phyloP scores from a whole-genome alignment of 441 rosid species.

The Pelargonium citronellum region DNA sequence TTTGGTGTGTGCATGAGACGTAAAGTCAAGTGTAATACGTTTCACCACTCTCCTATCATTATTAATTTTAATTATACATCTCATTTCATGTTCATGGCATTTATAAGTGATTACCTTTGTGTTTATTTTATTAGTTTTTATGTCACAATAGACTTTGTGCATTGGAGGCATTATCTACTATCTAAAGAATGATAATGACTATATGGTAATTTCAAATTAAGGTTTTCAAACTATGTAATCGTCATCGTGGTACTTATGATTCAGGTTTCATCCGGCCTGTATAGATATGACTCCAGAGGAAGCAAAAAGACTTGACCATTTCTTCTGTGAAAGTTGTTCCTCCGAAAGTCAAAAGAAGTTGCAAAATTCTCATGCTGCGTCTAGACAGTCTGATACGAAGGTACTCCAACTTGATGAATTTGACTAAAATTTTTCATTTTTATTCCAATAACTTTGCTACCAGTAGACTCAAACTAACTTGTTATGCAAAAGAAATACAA shows the following conservation, averaged over 20 bases:
- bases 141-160: background rate
- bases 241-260: background rate
- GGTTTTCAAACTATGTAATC: background rate
- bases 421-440: background rate
- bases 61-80: background rate
- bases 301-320: conserved; percentile 73
- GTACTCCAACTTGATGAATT: conserved; percentile 27
- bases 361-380: conserved; percentile 43
- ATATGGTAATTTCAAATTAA: background rate
- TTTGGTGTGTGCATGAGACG: background rate
- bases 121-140: too few relatives aligned
- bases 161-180: background rate
- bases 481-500: too few relatives aligned
- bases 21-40: background rate
- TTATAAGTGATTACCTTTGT: too few relatives aligned
- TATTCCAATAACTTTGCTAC: background rate
- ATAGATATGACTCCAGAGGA: conserved; percentile 79
- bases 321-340: conserved; percentile 68
- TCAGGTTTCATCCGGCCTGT: conserved; percentile 76
- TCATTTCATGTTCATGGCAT: too few relatives aligned
- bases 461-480: too few relatives aligned
- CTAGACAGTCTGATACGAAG: conserved; percentile 56
- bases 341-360: conserved; percentile 53
- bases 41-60: background rate
- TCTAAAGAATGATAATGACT: background rate